Evolutionary conservation across 306 rosid species (phyloP).

Genomic region (Mucuna pruriens): DNA sequence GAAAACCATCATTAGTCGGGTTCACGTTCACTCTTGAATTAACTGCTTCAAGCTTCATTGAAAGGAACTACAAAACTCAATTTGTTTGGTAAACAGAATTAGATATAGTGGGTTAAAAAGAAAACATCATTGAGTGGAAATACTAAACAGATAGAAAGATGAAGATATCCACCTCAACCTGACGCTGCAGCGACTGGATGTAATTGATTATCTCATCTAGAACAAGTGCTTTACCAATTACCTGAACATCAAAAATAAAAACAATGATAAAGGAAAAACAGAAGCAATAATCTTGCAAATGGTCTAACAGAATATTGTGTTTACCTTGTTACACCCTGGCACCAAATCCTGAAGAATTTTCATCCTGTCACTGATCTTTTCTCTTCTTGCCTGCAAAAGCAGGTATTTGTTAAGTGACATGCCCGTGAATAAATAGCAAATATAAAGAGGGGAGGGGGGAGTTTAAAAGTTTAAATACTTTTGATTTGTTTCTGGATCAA

Average conservation of each 20-base stretch:
- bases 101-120: constrained; percentile 24
- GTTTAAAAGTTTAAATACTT: background rate
- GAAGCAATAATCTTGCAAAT: constrained; percentile 16
- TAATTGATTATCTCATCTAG: constrained; percentile 93
- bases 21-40: constrained; percentile 64
- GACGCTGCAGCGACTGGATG: constrained; percentile 79
- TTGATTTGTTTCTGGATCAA: constrained; percentile 9
- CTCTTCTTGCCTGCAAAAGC: constrained; percentile 87
- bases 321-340: constrained; percentile 90
- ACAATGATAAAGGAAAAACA: background rate
- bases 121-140: background rate
- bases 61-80: constrained; percentile 67
- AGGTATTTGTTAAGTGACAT: background rate
- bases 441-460: background rate
- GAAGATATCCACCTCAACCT: constrained; percentile 73
- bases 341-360: constrained; percentile 79
- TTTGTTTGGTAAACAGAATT: constrained; percentile 24
- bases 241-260: constrained; percentile 45
- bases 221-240: constrained; percentile 89
- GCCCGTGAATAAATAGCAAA: background rate
- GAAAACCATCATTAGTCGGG: constrained; percentile 60
- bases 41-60: constrained; percentile 88
- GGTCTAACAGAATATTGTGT: constrained; percentile 8
- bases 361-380: constrained; percentile 80
- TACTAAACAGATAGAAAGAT: constrained; percentile 21